Percentiles rank a stretch among this genome's conserved stretches.
Evolutionary conservation across 805 yeast genomes (phyloP).

Genomic region (Cyberlindnera meyerae): DNA sequence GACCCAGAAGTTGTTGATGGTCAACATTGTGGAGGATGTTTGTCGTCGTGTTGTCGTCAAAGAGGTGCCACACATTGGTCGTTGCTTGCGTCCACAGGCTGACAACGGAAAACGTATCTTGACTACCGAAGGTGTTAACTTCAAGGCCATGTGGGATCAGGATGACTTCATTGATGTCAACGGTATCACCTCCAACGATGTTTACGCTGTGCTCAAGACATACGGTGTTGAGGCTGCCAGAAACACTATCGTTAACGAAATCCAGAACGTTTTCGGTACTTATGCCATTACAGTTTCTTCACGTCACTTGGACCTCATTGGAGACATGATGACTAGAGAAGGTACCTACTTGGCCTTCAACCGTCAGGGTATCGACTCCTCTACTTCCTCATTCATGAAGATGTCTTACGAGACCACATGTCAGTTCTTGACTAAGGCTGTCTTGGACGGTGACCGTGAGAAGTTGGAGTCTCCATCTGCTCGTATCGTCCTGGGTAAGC

Average conservation of each 20-base stretch:
- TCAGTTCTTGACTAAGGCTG: conserved; percentile 95
- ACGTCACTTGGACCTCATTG: conserved; percentile 94
- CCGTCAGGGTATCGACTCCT: conserved; percentile 96
- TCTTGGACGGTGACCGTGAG: conserved; percentile 86
- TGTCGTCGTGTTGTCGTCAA: conserved; percentile 89
- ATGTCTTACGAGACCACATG: conserved; percentile 99
- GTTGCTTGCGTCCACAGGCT: conserved; percentile 81
- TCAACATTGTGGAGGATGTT: conserved; percentile 88
- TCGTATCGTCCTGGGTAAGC: conserved; percentile 85
- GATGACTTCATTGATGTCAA: conserved; percentile 89
- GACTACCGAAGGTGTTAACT: conserved; percentile 97
- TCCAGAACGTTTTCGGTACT: conserved; percentile 90
- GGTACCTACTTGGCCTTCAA: conserved; percentile 95
- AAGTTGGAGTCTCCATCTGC: conserved; percentile 89
- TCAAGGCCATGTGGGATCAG: conserved; percentile 97
- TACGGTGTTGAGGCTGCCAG: conserved; percentile 99
- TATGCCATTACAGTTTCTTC: conserved; percentile 91
- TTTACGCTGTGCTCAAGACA: conserved; percentile 80
- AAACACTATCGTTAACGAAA: conserved; percentile 93
- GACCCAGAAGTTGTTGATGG: conserved; percentile 93
- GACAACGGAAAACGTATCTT: conserved; percentile 69
- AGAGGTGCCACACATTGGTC: conserved; percentile 85
- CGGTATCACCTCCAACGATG: conserved; percentile 86
- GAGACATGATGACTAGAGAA: conserved; percentile 99
- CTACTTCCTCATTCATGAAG: conserved; percentile 94